Base-by-base conservation (phyloP, 805 yeast genomes). In the Zygotorulaspora danielsina region DNA sequence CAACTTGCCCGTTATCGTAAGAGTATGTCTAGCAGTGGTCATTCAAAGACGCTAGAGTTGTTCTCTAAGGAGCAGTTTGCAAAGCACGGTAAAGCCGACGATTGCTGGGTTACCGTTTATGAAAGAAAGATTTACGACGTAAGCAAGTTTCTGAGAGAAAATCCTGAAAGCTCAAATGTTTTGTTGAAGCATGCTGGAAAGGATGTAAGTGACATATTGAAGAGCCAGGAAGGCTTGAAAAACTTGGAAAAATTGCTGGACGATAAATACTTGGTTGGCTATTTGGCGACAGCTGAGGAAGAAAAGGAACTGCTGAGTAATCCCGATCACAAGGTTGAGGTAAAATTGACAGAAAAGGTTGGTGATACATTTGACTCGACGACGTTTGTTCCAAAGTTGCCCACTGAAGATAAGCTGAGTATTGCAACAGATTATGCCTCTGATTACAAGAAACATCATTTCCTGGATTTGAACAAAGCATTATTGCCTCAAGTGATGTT, bases 201-300 rank as follows among this genome's bases (percentile, higher is more conserved):
- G 44, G 95, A 86, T 59, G 84, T 87, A 48, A 84, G 96, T 5
- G 74, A 74, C 29, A 78, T 85, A 29, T 36, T 57, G 46, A 45
- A 57, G 29, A 56, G 54, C 22, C 69, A 68, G 15, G 66, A 67
- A 3, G 70, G 81, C 25, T 96, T 89, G 59, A 78, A 74, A 36
- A 96, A 90, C 62, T 79, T 93, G 4, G 90, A 84, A 46, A 93
- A 85, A 37, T 81, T 89, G 74, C 67, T 90, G 47, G 84, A 82
- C 46, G 96, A 89, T 32, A 80, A 73, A 42, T 82, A 79, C 64
- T 63, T 86, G 45, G 77, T 90, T 30, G 96, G 95, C 0, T 82
- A 81, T 56, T 63, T 90, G 50, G 96, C 97, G 15, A 84, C 89
- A 1, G 73, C 69, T 5, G 81, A 76, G 44, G 96, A 88, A 64